Conservation (phyloP, 306 rosid species). For the Medicago ruthenica region DNA sequence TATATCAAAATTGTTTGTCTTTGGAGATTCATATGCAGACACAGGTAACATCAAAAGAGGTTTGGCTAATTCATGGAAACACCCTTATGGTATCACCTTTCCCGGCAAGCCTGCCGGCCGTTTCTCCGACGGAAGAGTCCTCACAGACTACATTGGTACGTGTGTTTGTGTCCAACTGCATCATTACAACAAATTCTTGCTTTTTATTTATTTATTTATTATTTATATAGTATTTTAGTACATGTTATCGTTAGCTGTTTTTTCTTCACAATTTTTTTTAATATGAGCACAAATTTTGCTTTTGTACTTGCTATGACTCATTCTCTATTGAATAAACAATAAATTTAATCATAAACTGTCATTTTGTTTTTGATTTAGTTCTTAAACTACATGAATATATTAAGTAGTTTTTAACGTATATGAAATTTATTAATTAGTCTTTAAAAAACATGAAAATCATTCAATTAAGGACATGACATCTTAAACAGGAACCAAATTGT, state of each 20-base stretch:
- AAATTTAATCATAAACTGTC: too few relatives aligned
- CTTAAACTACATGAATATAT: too few relatives aligned
- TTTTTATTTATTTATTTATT: background rate
- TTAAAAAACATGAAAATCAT: too few relatives aligned
- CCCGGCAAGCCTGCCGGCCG: conserved; percentile 64
- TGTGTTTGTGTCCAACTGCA: background rate
- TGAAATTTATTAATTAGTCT: too few relatives aligned
- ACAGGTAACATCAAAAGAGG: conserved; percentile 52
- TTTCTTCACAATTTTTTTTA: conserved; percentile 19
- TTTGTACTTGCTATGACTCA: background rate
- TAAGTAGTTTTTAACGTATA: too few relatives aligned
- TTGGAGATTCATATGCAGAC: conserved; percentile 61
- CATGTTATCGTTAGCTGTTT: conserved; percentile 15
- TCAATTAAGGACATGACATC: too few relatives aligned
- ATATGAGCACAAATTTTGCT: conserved; percentile 16
- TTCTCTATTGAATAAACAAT: background rate
- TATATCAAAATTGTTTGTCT: conserved; percentile 46
- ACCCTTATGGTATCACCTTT: conserved; percentile 56
- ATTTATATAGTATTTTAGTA: background rate
- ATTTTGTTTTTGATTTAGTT: too few relatives aligned
- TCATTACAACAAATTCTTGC: background rate
- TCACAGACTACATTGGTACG: conserved; percentile 58
- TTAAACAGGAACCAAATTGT: too few relatives aligned
- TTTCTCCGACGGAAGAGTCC: conserved; percentile 60
- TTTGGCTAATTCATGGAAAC: conserved; percentile 45